phyloP scores from a whole-genome alignment of 208 protist genomes.

The Spongospora subterranea region DNA sequence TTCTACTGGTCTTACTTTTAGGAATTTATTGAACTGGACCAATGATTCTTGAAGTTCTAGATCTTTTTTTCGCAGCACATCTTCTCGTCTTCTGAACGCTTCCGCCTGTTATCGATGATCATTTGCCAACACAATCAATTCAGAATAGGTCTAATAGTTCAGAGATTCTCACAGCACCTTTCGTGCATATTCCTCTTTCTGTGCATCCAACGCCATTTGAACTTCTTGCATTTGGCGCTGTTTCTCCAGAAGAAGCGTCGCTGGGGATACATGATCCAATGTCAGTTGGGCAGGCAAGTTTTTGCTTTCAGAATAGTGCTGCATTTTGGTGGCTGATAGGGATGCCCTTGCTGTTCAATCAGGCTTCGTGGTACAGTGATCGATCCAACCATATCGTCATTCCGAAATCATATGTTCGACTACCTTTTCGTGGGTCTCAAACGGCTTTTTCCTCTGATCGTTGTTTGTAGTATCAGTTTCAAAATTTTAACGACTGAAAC shows the following conservation, averaged over 20 bases:
- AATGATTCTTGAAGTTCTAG: constrained; percentile 69
- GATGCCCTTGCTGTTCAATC: no score
- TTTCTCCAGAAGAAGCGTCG: constrained; percentile 70
- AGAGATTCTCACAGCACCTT: background rate
- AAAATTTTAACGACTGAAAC: no score
- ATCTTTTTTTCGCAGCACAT: constrained; percentile 66
- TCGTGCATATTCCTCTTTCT: constrained; percentile 66
- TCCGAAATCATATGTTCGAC: no score
- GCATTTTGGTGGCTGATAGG: no score
- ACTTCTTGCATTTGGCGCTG: constrained; percentile 71
- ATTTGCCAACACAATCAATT: background rate
- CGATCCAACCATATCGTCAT: no score
- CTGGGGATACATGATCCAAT: constrained; percentile 68
- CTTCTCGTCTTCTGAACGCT: constrained; percentile 68
- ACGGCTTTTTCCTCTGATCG: no score
- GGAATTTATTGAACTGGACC: constrained; percentile 71
- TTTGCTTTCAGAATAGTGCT: background rate
- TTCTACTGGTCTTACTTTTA: constrained; percentile 57
- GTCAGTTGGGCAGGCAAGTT: constrained; percentile 64
- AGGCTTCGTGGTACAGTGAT: no score
- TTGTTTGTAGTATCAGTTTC: no score
- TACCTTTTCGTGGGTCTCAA: no score
- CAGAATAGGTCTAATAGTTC: background rate
- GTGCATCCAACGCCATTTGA: constrained; percentile 68
- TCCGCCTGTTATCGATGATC: constrained; percentile 56